Conservation (phyloP, 306 rosid species). For the Senna tora region DNA sequence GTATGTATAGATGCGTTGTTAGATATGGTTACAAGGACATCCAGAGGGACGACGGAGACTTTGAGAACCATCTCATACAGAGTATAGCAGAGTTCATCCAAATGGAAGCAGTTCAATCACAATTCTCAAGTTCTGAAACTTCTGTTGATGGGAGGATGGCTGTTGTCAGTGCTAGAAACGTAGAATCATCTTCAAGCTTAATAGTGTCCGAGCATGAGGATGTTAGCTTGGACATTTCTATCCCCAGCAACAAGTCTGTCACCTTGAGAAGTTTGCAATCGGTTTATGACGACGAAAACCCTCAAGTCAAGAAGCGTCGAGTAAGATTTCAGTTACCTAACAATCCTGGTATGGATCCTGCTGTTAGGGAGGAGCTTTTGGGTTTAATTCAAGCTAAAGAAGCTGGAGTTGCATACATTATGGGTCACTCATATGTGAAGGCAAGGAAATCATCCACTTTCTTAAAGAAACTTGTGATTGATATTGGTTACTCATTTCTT, state of each 20-base stretch:
- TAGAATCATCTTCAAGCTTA: conserved; percentile 52
- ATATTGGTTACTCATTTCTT: conserved; percentile 79
- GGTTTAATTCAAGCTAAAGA: conserved; percentile 85
- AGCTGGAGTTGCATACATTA: conserved; percentile 80
- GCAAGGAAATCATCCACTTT: conserved; percentile 78
- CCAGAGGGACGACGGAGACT: conserved; percentile 77
- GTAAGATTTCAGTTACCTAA: conserved; percentile 73
- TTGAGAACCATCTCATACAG: conserved; percentile 80
- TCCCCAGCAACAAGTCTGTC: conserved; percentile 66
- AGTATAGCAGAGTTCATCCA: conserved; percentile 84
- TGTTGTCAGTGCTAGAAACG: conserved; percentile 64
- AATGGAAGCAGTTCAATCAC: conserved; percentile 83
- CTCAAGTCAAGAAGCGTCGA: conserved; percentile 57
- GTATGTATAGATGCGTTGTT: conserved; percentile 84
- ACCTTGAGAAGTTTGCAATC: conserved; percentile 68
- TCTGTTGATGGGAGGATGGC: conserved; percentile 87
- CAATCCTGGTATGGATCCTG: conserved; percentile 57
- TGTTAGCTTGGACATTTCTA: conserved; percentile 41
- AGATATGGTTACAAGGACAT: conserved; percentile 91
- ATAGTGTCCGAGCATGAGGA: conserved; percentile 57
- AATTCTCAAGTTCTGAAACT: conserved; percentile 59
- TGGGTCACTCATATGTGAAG: conserved; percentile 90
- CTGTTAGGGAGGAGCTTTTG: conserved; percentile 72
- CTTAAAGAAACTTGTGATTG: conserved; percentile 70
- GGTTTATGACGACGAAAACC: conserved; percentile 70